Evolutionary conservation across 75 land plant genomes (phyloP).

Genomic region (Selaginella tamariscina): DNA sequence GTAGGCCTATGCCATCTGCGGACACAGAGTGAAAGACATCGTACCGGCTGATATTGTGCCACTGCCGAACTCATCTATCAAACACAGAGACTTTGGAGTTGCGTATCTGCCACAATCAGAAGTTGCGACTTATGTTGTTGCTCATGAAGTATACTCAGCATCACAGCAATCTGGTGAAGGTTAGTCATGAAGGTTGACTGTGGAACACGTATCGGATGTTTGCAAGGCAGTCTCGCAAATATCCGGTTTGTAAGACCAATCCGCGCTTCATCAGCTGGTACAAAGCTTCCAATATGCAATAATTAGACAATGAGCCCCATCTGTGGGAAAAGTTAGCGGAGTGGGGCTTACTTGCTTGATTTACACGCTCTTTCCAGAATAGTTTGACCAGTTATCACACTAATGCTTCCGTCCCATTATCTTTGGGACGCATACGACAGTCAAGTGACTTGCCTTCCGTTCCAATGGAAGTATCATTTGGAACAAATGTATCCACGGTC

Average conservation of each 20-base stretch:
- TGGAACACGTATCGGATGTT: constrained; percentile 47
- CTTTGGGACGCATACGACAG: constrained; percentile 15
- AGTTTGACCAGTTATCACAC: constrained; percentile 88
- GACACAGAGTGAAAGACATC: neutral
- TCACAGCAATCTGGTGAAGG: constrained; percentile 69
- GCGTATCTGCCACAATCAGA: constrained; percentile 49
- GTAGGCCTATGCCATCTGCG: constrained; percentile 90
- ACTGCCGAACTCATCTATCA: constrained; percentile 96
- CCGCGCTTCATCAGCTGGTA: constrained; percentile 85
- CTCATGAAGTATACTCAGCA: no score
- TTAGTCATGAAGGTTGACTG: constrained; percentile 97
- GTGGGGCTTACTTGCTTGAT: constrained; percentile 60
- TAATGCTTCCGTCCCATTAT: constrained; percentile 71
- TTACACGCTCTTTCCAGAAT: constrained; percentile 95
- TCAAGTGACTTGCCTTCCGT: constrained; percentile 34
- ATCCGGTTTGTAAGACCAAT: constrained; percentile 91
- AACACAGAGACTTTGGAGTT: constrained; percentile 70
- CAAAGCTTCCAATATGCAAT: constrained; percentile 92
- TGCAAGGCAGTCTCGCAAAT: constrained; percentile 75
- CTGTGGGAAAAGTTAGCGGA: constrained; percentile 19
- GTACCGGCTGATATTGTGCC: constrained; percentile 88
- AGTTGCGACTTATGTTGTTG: no score
- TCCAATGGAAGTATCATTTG: constrained; percentile 62
- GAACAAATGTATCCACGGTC: constrained; percentile 84
- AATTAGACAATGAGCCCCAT: constrained; percentile 89